Percentiles rank a stretch among this genome's conserved stretches.
Conservation (phyloP, 805 yeast genomes). For the Sugiyamaella marilandica region DNA sequence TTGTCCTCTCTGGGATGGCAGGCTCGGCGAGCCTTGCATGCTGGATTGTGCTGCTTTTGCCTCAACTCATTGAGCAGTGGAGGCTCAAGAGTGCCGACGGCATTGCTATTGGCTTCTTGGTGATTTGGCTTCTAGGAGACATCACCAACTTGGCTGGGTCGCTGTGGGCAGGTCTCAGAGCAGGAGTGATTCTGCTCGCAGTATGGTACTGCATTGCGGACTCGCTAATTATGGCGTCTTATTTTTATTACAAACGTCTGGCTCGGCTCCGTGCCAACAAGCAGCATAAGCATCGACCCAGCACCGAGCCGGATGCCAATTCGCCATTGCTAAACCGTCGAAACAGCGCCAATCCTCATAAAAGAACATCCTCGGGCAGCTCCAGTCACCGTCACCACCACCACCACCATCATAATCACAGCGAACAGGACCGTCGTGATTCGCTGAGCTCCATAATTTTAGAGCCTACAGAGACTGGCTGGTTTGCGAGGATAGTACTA, state of each 20-base stretch:
- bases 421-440: slow-evolving; percentile 36
- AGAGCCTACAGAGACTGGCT: slow-evolving; percentile 37
- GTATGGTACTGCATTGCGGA: slow-evolving; percentile 77
- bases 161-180: slow-evolving; percentile 62
- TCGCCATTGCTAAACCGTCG: slow-evolving; percentile 24
- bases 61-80: slow-evolving; percentile 81
- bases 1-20: slow-evolving; percentile 53
- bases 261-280: slow-evolving; percentile 8
- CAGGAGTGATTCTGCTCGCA: slow-evolving; percentile 66
- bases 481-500: slow-evolving; percentile 47
- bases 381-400: slow-evolving; percentile 1
- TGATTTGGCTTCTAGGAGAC: slow-evolving; percentile 72
- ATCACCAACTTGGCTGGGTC: slow-evolving; percentile 63
- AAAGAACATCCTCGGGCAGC: slow-evolving; percentile 5
- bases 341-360: slow-evolving; percentile 26
- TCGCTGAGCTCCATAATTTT: slow-evolving; percentile 52
- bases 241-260: slow-evolving; percentile 45
- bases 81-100: slow-evolving; percentile 68
- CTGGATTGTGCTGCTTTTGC: slow-evolving; percentile 71
- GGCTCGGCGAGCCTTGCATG: slow-evolving; percentile 73
- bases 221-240: slow-evolving; percentile 50
- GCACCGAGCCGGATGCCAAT: slow-evolving; percentile 18
- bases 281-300: not conserved
- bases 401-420: slow-evolving; percentile 5
- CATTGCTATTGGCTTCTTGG: slow-evolving; percentile 60